A percentile compares a stretch with the other conserved stretches of the same genome.
phyloP scores from a whole-genome alignment of 192 early-diverging fungal genomes.

The Obelidium mucronatum region DNA sequence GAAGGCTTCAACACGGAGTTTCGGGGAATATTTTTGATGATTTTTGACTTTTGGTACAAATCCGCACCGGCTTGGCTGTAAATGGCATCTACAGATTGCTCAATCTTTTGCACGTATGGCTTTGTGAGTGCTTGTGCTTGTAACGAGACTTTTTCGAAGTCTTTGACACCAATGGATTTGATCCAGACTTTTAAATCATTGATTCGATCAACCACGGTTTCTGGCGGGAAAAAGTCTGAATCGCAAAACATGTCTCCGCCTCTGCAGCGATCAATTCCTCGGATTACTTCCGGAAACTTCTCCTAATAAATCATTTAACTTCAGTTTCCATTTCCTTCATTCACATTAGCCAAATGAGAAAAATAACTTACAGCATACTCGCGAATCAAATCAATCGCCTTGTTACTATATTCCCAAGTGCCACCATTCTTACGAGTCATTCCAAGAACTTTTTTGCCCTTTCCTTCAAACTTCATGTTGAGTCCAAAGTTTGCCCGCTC shows the following conservation, averaged over 20 bases:
- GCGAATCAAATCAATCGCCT: conserved; percentile 76
- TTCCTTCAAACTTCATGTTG: conserved; percentile 89
- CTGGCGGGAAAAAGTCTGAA: conserved; percentile 66
- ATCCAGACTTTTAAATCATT: conserved; percentile 71
- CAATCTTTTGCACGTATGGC: conserved; percentile 65
- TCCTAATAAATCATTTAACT: conserved; percentile 10
- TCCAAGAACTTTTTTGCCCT: conserved; percentile 85
- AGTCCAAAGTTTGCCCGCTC: conserved; percentile 79
- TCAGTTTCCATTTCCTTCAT: too few relatives aligned
- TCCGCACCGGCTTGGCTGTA: conserved; percentile 31
- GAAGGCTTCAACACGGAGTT: conserved; percentile 79
- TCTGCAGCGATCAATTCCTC: conserved; percentile 37
- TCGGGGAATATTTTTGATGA: conserved; percentile 54
- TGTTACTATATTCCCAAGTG: conserved; percentile 87
- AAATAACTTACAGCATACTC: conserved; percentile 67
- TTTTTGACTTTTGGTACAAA: conserved; percentile 44
- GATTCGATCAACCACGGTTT: conserved; percentile 52
- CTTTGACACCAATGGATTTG: conserved; percentile 63
- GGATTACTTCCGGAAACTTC: conserved; percentile 70
- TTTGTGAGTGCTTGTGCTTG: conserved; percentile 71
- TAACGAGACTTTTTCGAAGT: conserved; percentile 70
- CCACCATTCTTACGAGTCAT: conserved; percentile 80
- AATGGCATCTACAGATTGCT: conserved; percentile 59
- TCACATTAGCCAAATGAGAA: conserved; percentile 9
- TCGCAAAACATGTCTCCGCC: conserved; percentile 65